Percentiles rank a stretch among this genome's conserved stretches.
Evolutionary conservation across 2,329 filamentous ascomycete genomes (phyloP).

Genomic region (Pseudogymnoascus sp.): DNA sequence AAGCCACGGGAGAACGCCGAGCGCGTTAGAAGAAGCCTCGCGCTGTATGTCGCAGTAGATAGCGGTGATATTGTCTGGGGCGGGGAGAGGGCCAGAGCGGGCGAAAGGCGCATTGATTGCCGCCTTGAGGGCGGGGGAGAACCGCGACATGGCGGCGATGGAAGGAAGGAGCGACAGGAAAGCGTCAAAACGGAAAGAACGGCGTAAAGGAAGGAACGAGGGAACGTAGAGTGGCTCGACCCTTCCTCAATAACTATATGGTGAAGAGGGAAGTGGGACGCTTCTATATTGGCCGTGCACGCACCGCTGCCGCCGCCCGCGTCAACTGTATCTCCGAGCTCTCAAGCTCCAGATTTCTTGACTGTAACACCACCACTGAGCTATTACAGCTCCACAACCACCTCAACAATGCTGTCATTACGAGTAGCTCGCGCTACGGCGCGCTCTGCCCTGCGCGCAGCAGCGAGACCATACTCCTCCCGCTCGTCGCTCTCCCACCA

Average conservation of each 20-base stretch:
- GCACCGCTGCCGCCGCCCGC: neutral
- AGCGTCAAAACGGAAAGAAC: neutral
- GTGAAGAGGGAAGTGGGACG: neutral
- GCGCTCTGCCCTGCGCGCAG: conserved; percentile 18
- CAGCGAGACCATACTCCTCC: conserved; percentile 21
- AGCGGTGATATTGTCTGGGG: conserved; percentile 53
- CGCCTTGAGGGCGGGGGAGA: conserved; percentile 62
- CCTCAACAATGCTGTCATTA: conserved; percentile 22
- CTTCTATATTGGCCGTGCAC: neutral
- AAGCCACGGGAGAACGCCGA: conserved; percentile 59
- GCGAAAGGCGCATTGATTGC: conserved; percentile 66
- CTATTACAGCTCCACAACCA: neutral
- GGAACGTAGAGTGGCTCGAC: neutral
- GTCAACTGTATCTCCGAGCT: neutral
- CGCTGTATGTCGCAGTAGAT: conserved; percentile 58
- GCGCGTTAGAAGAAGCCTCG: conserved; percentile 53
- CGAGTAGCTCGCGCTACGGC: conserved; percentile 22
- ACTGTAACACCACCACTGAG: neutral
- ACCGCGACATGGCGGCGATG: conserved; percentile 54
- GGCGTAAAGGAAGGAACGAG: neutral
- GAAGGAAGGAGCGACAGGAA: neutral
- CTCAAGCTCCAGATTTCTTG: neutral
- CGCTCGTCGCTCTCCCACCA: conserved; percentile 16
- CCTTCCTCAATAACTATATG: neutral
- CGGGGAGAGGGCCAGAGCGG: conserved; percentile 56